Base-by-base conservation (phyloP, 768 basidiomycete species). In the Cantharellus anzutake region DNA sequence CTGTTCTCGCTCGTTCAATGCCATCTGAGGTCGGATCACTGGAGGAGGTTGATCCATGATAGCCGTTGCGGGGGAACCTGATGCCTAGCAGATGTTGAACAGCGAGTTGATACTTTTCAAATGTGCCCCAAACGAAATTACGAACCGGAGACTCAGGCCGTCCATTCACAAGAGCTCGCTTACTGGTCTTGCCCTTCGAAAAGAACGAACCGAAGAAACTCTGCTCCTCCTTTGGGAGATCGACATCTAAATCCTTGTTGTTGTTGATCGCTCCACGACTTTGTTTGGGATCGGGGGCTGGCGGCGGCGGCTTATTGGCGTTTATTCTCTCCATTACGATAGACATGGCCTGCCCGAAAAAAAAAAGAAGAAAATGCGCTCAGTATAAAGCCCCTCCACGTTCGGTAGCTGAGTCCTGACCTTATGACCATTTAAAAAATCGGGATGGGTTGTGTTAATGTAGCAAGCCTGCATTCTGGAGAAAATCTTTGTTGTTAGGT, bases 171-270 rank as follows among this genome's bases (percentile, higher is more conserved):
- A 77, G 71, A 2, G 69, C 73, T 68, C 80, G 78, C 75, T 78
- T 79, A 73, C 80, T 77, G 16, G 16, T 42, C 40, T 7, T 11
- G 14, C 38, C 42, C 34, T 37, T 37, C 14, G 82, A 74, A 72
- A 96, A 98, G 81, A 99, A 99, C 42, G 87, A 91, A n/a, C 87
- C 85, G 63, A 96, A 96, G 80, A 98, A 98, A 64, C 86, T 83
- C 5, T 79, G 72, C 63, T 96, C 91, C 53, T 96, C 90, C 70
- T 86, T 86, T 75, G 82, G 92, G 29, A 76, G 64, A 56, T 96
- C 91, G 3, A 92, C 84, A 51, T 97, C 96, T 14, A 98, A 77
- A 68, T 99, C 94, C 70, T 86, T 86, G 71, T 84, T 86, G 70
- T 93, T 94, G 74, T 98, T 97, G 64, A 90, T 71, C 51, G 77